phyloP scores from a whole-genome alignment of 768 basidiomycete genomes.

The Boletus huronensis region DNA sequence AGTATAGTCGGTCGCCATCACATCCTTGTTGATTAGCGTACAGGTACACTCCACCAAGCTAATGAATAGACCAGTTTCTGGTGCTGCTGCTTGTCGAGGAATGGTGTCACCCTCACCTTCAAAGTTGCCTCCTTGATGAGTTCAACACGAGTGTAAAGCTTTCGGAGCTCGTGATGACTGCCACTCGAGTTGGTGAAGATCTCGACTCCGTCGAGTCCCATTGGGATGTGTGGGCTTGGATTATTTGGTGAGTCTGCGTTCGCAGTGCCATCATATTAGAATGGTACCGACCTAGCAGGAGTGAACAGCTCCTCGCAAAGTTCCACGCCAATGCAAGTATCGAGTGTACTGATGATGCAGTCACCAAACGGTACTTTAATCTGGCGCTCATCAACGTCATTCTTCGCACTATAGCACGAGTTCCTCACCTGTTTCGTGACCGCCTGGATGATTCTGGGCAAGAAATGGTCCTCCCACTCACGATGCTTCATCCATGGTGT shows the following conservation, averaged over 20 bases:
- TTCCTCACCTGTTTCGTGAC: constrained; percentile 78
- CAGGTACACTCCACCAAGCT: constrained; percentile 96
- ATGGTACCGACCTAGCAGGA: constrained; percentile 68
- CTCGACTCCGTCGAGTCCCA: constrained; percentile 98
- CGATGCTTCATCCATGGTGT: constrained; percentile 93
- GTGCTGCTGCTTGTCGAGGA: not conserved
- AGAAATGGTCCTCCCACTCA: constrained; percentile 86
- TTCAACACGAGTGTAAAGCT: constrained; percentile 86
- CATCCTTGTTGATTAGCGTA: constrained; percentile 99
- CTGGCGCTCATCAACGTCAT: constrained; percentile 36
- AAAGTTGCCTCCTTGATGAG: constrained; percentile 95
- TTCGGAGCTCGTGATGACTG: constrained; percentile 97
- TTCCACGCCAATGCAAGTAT: constrained; percentile 96
- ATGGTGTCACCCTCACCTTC: constrained; percentile 52
- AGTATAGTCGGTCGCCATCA: constrained; percentile 96
- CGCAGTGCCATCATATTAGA: no score
- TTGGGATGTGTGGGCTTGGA: constrained; percentile 87
- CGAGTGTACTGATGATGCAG: constrained; percentile 86
- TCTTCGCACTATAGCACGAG: not conserved
- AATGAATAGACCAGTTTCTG: not conserved
- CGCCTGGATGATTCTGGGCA: constrained; percentile 84
- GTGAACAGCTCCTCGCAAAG: constrained; percentile 98
- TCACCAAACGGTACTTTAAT: constrained; percentile 93
- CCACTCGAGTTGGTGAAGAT: constrained; percentile 99
- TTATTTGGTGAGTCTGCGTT: not conserved